phyloP scores from a whole-genome alignment of 2,329 filamentous ascomycete genomes.

The Paecilomyces fulvus region DNA sequence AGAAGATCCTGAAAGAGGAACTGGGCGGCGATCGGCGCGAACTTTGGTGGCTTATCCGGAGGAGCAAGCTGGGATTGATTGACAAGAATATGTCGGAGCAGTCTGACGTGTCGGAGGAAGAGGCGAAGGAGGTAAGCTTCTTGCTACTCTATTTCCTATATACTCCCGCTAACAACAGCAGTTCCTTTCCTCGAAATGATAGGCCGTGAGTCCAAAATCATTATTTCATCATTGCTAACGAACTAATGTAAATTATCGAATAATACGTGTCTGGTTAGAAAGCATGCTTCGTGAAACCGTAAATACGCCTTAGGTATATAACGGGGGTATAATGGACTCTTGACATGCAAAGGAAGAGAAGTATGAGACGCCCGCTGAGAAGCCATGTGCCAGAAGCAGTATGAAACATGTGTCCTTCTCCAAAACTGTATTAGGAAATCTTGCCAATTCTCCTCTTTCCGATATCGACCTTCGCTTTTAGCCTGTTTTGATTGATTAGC shows the following conservation, averaged over 20 bases:
- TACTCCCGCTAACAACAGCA: constrained; percentile 1
- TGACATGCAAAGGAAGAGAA: background rate
- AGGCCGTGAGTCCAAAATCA: background rate
- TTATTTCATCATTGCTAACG: background rate
- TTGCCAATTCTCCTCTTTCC: constrained; percentile 40
- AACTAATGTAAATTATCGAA: background rate
- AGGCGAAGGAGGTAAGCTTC: constrained; percentile 51
- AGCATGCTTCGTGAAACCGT: background rate
- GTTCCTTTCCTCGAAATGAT: constrained; percentile 15
- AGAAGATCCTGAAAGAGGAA: constrained; percentile 57
- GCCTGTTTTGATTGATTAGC: constrained; percentile 18
- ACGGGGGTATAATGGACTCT: background rate
- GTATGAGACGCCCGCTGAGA: background rate
- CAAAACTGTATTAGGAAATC: constrained; percentile 30
- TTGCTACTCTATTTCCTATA: constrained; percentile 3
- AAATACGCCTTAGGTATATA: background rate
- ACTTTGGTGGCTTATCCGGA: constrained; percentile 70
- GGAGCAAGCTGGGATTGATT: constrained; percentile 63
- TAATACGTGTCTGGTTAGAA: background rate
- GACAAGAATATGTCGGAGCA: constrained; percentile 53
- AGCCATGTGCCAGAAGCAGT: background rate
- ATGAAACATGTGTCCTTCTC: background rate
- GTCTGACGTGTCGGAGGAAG: constrained; percentile 59
- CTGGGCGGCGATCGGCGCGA: constrained; percentile 70
- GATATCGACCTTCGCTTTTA: constrained; percentile 39